Evolutionary conservation across 2,329 filamentous ascomycete species (phyloP), one percentile per base, ranked within the genome.

Genomic region (Xylaria polymorpha): DNA sequence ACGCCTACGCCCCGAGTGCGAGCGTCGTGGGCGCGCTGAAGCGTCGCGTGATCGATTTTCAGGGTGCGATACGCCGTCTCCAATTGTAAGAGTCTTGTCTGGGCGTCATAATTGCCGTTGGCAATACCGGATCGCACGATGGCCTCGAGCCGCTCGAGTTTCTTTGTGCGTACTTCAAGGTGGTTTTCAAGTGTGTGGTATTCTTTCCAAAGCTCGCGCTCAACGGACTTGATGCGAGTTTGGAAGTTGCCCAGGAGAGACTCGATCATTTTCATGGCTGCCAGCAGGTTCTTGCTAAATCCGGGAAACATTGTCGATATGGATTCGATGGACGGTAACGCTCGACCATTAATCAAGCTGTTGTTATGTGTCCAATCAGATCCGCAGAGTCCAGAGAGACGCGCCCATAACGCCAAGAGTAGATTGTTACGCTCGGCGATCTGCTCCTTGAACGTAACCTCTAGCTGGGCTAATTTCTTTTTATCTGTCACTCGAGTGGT

Each of bases 341-440:
- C 89, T 68, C 95, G 92, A 22, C 94, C 93, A 75, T 96, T 95
- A 77, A 98, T 92, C 29, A 97, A 88, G 66, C 91, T 92, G 80
- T 98, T 94, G 76, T 91, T 90, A 79, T 97, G 92, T 4, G 92
- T 89, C 95, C 96, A 99, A 77, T 98, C 96, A 0, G 90, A 87
- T 12, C 96, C 96, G 76, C 96, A 98, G 51, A 98, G 86, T 0
- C 89, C 86, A 3, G 93, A 94, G 9, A 99, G 86, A 55, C 92
- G 88, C 71, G 95, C 95, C 96, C 96, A 99, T 5, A 98, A 84
- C n/a, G 90, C 87, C 25, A 98, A 87, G 20, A 98, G 86, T 61
- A 99, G 85, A 69, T 93, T 92, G 81, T 98, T 98, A 64, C 96
- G 91, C 81, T 98, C 96, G 51, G 87, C 88, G 46, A 98, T 86